phyloP scores from a whole-genome alignment of 257 asterid genomes.

The Solanum megistacrolobum region DNA sequence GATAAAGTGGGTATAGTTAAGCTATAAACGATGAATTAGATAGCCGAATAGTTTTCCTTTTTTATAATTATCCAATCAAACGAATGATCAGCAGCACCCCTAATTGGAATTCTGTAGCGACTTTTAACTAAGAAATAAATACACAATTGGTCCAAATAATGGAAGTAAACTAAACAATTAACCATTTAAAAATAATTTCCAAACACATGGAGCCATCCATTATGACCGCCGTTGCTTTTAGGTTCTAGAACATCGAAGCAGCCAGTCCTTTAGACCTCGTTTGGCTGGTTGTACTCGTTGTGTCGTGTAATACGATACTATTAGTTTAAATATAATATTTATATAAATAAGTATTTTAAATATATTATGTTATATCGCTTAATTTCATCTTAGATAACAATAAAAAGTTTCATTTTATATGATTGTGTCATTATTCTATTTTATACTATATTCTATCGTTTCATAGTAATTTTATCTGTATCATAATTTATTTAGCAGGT shows the following conservation, averaged over 20 bases:
- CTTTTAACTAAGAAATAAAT: not conserved
- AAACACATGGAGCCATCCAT: not conserved
- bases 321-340: too few relatives aligned
- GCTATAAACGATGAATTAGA: not conserved
- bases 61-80: not conserved
- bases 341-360: too few relatives aligned
- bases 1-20: not conserved
- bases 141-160: not conserved
- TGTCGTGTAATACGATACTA: too few relatives aligned
- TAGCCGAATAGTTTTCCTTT: not conserved
- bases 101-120: not conserved
- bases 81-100: not conserved
- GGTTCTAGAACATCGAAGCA: not conserved
- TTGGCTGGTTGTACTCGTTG: not conserved
- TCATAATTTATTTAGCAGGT: too few relatives aligned
- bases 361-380: too few relatives aligned
- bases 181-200: not conserved
- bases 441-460: too few relatives aligned
- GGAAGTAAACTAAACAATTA: not conserved
- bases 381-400: too few relatives aligned
- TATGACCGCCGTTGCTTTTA: not conserved
- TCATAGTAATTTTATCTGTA: too few relatives aligned
- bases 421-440: too few relatives aligned
- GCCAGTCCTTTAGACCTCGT: not conserved
- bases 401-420: too few relatives aligned